Evolutionary conservation across 2,329 filamentous ascomycete genomes (phyloP).

Genomic region (Scytalidium sp.): DNA sequence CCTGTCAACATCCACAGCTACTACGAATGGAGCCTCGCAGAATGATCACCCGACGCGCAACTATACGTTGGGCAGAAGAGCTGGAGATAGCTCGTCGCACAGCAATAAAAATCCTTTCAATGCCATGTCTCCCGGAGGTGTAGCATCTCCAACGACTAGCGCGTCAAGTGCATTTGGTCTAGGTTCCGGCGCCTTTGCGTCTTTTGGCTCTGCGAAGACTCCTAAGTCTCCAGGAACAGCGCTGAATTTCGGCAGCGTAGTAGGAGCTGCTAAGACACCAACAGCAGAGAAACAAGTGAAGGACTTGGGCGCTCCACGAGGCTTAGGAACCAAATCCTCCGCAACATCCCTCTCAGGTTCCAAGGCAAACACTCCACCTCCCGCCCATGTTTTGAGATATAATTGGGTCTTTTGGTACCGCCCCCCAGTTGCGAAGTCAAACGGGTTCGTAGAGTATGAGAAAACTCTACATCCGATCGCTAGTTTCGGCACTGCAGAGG

Average conservation of each 20-base stretch:
- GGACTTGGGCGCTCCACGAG: slow-evolving; percentile 34
- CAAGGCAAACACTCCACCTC: slow-evolving; percentile 37
- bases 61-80: slow-evolving; percentile 67
- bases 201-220: slow-evolving; percentile 85
- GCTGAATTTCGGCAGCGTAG: slow-evolving; percentile 70
- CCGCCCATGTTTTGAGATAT: slow-evolving; percentile 67
- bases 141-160: slow-evolving; percentile 72
- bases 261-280: slow-evolving; percentile 47
- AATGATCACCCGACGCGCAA: slow-evolving; percentile 58
- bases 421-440: slow-evolving; percentile 93
- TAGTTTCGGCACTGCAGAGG: slow-evolving; percentile 76
- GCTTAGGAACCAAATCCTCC: slow-evolving; percentile 30
- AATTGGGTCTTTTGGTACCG: slow-evolving; percentile 98
- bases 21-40: slow-evolving; percentile 29
- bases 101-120: slow-evolving; percentile 76
- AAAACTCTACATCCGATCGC: slow-evolving; percentile 91
- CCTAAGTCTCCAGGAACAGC: slow-evolving; percentile 80
- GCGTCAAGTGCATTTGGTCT: slow-evolving; percentile 90
- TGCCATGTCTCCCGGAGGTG: slow-evolving; percentile 66
- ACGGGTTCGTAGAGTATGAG: slow-evolving; percentile 84
- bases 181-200: slow-evolving; percentile 92
- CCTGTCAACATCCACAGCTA: slow-evolving; percentile 65
- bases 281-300: slow-evolving; percentile 61
- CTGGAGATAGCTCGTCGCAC: slow-evolving; percentile 71
- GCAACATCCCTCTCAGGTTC: slow-evolving; percentile 48